These are phyloP conservation scores for Fusarium nanum DNA, from an alignment of 2,329 filamentous ascomycete species.

Conservation along the genomic window DNA sequence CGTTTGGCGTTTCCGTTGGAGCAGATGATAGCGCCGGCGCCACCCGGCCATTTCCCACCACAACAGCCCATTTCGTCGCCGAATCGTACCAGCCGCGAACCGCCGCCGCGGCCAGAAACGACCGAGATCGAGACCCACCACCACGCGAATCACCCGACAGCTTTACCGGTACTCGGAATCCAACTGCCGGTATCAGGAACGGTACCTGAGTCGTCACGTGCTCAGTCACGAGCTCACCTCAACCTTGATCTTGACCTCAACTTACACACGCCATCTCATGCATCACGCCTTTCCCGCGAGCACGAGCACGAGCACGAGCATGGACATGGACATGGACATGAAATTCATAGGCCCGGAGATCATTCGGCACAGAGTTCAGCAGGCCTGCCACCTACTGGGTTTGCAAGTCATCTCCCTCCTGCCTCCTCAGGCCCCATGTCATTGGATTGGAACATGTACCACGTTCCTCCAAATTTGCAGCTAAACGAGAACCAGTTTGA, in stretches of 20 bases:
- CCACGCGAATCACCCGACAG: constrained; percentile 28
- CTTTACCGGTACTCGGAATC: constrained; percentile 35
- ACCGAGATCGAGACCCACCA: constrained; percentile 40
- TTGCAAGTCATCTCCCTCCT: constrained; percentile 31
- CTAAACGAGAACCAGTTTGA: constrained; percentile 40
- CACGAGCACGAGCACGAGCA: constrained; percentile 9
- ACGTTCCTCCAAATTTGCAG: constrained; percentile 25
- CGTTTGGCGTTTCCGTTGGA: constrained; percentile 34
- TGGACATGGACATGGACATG: constrained; percentile 7
- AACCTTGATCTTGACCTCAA: constrained; percentile 37
- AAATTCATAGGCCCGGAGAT: constrained; percentile 10
- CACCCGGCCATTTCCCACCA: constrained; percentile 41
- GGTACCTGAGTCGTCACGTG: constrained; percentile 35
- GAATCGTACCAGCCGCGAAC: constrained; percentile 46
- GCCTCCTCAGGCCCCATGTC: constrained; percentile 30
- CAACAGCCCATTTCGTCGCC: constrained; percentile 47
- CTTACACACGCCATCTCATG: constrained; percentile 37
- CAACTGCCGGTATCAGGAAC: constrained; percentile 29
- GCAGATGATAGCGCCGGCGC: constrained; percentile 43
- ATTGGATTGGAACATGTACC: constrained; percentile 44
- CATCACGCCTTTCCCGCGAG: constrained; percentile 17
- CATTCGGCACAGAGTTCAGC: constrained; percentile 32
- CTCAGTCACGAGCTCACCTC: constrained; percentile 35
- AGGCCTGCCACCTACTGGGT: constrained; percentile 23
- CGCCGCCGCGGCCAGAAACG: constrained; percentile 42